A percentile compares a stretch with the other conserved stretches of the same genome.
Evolutionary conservation across 805 yeast species (phyloP).

Genomic region (Saccharomyces eubayanus): DNA sequence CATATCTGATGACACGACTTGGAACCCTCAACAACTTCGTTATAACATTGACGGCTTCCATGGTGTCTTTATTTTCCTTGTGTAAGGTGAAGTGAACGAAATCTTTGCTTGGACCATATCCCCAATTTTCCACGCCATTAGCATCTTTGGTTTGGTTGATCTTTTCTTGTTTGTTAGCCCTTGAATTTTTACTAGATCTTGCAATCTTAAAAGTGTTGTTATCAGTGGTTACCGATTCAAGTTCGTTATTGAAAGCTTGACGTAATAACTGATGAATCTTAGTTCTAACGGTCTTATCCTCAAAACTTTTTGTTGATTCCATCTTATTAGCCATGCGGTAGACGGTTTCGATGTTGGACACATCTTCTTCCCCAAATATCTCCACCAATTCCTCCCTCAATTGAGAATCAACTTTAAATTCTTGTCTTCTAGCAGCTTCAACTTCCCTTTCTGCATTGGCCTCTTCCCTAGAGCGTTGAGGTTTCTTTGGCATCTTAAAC

Average conservation of each 20-base stretch:
- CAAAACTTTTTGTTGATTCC: conserved; percentile 49
- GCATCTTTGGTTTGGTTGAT: conserved; percentile 32
- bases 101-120: conserved; percentile 62
- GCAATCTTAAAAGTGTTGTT: conserved; percentile 59
- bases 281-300: conserved; percentile 69
- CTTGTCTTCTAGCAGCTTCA: conserved; percentile 24
- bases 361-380: conserved; percentile 52
- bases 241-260: conserved; percentile 57
- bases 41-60: conserved; percentile 81
- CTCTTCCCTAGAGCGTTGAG: conserved; percentile 36
- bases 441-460: conserved; percentile 29
- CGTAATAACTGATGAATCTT: conserved; percentile 70
- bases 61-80: conserved; percentile 93
- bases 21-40: conserved; percentile 68
- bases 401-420: conserved; percentile 40
- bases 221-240: conserved; percentile 73
- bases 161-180: conserved; percentile 34
- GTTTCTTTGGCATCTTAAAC: conserved; percentile 44
- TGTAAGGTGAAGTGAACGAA: conserved; percentile 71
- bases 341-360: conserved; percentile 47
- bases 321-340: conserved; percentile 47
- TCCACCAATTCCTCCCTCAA: conserved; percentile 41
- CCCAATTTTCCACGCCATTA: conserved; percentile 55
- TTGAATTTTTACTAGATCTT: conserved; percentile 38
- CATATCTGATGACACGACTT: conserved; percentile 62